These are phyloP conservation scores for Phytopythium helicoides DNA, from an alignment of 352 stramenopile species.

Conservation along the genomic window DNA sequence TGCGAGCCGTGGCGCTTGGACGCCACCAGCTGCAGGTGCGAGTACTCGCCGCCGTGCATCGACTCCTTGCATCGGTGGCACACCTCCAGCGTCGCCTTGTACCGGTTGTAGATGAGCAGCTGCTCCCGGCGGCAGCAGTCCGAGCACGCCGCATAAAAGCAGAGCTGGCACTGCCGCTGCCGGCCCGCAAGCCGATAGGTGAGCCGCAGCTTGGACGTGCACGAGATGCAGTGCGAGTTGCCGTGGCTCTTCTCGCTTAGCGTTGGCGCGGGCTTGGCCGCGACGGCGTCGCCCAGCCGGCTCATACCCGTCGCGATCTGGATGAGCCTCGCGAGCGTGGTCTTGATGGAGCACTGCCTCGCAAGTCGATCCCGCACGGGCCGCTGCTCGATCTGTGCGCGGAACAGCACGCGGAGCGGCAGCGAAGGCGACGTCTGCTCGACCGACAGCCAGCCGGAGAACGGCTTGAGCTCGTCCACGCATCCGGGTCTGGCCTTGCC, in stretches of 20 bases:
- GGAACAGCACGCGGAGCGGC: conserved; percentile 25
- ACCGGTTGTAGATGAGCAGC: conserved; percentile 39
- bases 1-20: conserved; percentile 4
- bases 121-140: conserved; percentile 33
- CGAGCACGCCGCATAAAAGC: conserved; percentile 27
- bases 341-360: conserved; percentile 18
- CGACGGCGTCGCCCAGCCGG: conserved; percentile 16
- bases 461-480: conserved; percentile 23
- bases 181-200: conserved; percentile 4
- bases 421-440: conserved; percentile 14
- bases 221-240: conserved; percentile 37
- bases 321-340: conserved; percentile 20
- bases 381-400: conserved; percentile 17
- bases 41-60: conserved; percentile 32
- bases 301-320: conserved; percentile 29
- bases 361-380: conserved; percentile 3
- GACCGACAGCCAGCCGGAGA: conserved; percentile 24
- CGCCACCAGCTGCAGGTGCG: conserved; percentile 20
- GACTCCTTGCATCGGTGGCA: conserved; percentile 33
- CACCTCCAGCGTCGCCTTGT: conserved; percentile 30
- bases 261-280: conserved; percentile 2
- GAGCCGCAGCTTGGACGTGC: conserved; percentile 23
- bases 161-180: conserved; percentile 28
- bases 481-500: conserved; percentile 31
- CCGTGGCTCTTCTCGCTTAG: conserved; percentile 9